A percentile compares a stretch with the other conserved stretches of the same genome.
phyloP scores from a whole-genome alignment of 768 basidiomycete species.

The Mycena haematopus region DNA sequence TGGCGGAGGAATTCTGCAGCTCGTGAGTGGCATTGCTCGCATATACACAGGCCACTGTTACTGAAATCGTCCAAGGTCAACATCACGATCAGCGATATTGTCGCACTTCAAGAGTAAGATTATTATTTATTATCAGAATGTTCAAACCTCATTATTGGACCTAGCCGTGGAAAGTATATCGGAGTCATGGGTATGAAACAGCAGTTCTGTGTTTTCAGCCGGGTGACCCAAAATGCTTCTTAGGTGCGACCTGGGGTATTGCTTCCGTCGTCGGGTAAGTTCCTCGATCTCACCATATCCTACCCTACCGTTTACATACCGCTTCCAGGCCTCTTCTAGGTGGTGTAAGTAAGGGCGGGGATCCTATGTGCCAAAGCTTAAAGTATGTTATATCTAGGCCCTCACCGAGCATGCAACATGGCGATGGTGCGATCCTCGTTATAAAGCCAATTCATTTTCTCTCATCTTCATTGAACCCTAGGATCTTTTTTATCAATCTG shows the following conservation, averaged over 20 bases:
- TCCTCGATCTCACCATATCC: background rate
- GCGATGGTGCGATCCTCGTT: slow-evolving; percentile 55
- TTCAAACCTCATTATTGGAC: too few species aligned
- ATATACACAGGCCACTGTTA: too few species aligned
- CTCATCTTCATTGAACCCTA: slow-evolving; percentile 30
- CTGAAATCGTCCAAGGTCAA: slow-evolving; percentile 54
- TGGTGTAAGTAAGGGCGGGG: slow-evolving; percentile 58
- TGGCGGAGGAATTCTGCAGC: slow-evolving; percentile 62
- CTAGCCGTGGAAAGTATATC: slow-evolving; percentile 77
- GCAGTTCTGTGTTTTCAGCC: background rate
- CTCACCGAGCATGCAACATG: slow-evolving; percentile 80
- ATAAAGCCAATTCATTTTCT: too few species aligned
- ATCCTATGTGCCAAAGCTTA: background rate
- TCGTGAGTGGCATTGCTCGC: too few species aligned
- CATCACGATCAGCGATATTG: slow-evolving; percentile 84
- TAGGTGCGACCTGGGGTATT: slow-evolving; percentile 82
- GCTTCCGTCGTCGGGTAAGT: slow-evolving; percentile 43
- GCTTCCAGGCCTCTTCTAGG: slow-evolving; percentile 80
- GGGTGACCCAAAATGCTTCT: slow-evolving; percentile 10
- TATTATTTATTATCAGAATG: too few species aligned
- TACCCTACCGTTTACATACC: slow-evolving; percentile 57
- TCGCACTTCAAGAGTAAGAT: slow-evolving; percentile 71
- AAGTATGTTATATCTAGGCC: slow-evolving; percentile 45
- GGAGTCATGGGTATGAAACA: slow-evolving; percentile 59
- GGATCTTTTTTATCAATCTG: slow-evolving; percentile 84